phyloP scores from a whole-genome alignment of 2,329 filamentous ascomycete species.

The Pseudophaeomoniella oleicola region DNA sequence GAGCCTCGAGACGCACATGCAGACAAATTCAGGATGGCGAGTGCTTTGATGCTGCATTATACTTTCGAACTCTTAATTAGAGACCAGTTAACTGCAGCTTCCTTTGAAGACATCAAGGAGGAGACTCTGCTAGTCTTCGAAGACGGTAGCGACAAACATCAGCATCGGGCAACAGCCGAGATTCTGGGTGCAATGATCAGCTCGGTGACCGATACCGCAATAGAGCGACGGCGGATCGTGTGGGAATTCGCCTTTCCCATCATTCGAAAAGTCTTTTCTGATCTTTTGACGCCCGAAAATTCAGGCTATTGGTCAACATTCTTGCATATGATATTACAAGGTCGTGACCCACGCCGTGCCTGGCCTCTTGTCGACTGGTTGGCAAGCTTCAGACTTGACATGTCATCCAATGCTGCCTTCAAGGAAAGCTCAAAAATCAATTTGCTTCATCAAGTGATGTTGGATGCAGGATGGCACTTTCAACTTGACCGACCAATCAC shows the following conservation, averaged over 20 bases:
- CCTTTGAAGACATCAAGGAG: constrained; percentile 76
- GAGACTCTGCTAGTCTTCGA: constrained; percentile 65
- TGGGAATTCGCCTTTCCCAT: constrained; percentile 89
- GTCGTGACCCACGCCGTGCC: constrained; percentile 74
- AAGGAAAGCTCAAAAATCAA: constrained; percentile 97
- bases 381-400: constrained; percentile 75
- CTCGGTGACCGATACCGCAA: constrained; percentile 63
- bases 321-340: constrained; percentile 73
- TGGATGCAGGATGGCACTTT: constrained; percentile 92
- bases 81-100: constrained; percentile 59
- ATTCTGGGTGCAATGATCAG: constrained; percentile 76
- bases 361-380: constrained; percentile 77
- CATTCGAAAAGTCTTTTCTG: constrained; percentile 71
- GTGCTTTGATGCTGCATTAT: constrained; percentile 74
- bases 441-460: constrained; percentile 73
- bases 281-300: constrained; percentile 88
- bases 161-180: constrained; percentile 88
- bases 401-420: constrained; percentile 92
- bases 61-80: constrained; percentile 75
- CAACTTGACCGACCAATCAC: constrained; percentile 76
- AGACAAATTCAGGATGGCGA: constrained; percentile 82
- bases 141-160: constrained; percentile 92
- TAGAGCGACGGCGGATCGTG: constrained; percentile 57
- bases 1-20: constrained; percentile 70
- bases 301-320: constrained; percentile 90